Base-by-base conservation (phyloP, 2,329 filamentous ascomycete genomes). In the Drechslera avenae region DNA sequence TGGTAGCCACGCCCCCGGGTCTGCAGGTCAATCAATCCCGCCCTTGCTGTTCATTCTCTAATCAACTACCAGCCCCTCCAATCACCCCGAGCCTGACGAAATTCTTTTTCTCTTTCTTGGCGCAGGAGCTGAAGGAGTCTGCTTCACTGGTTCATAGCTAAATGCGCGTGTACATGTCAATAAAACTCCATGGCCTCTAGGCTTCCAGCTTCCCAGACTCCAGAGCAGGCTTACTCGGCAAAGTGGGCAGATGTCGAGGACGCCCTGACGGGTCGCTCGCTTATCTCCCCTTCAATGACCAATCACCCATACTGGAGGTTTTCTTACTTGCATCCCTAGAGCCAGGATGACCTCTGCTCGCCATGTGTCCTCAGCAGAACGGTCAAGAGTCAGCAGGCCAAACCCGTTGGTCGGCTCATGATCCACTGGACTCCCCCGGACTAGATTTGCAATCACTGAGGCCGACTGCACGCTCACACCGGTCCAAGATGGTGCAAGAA, bases 241-340 rank as follows among this genome's bases (percentile, higher is more conserved):
- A 12, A 28, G 19, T 51, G 48, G 48, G 17, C 17, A 17, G 26
- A 28, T 28, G 26, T 28, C 9, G 2, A 28, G 10, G 26, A 28
- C 26, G 33, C 42, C 32, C 35, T 17, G 32, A 8, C 36, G 26
- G 37, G 23, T 42, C 23, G 26, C 18, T 26, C 32, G 18, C 13
- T 31, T 21, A 30, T 40, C 47, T 39, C 42, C 37, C 10, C 19
- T 43, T 33, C 21, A 35, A 28, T 13, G 34, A 6, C 48, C 49
- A 56, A 45, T 46, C 34, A n/a, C 28, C 31, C 26, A 28, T 23
- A 30, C 39, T 36, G 42, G 16, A 31, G 2, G 21, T 50, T 12
- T 46, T 52, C 37, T 56, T 37, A 46, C 49, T 10, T 56, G 52
- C 46, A 23, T 40, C 31, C 41, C 45, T 39, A 36, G 6, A 43